These are phyloP conservation scores for Hygrophorus russula DNA, from an alignment of 768 basidiomycete species.

Conservation along the genomic window DNA sequence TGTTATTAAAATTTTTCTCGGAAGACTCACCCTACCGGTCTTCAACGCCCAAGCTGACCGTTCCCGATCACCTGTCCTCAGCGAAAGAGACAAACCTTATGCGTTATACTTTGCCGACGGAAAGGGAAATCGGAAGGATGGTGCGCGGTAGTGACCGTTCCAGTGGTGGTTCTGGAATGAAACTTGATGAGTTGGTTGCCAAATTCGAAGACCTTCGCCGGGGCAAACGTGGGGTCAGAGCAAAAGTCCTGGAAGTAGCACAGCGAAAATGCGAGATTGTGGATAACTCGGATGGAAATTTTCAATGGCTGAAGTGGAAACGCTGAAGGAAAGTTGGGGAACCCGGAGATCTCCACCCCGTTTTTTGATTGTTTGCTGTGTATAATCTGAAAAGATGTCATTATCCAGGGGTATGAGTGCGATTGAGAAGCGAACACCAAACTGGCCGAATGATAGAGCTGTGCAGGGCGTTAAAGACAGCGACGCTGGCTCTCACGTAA, in stretches of 20 bases:
- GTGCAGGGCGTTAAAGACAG: no score
- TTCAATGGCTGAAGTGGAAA: slow-evolving; percentile 54
- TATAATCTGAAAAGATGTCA: neutral
- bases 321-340: slow-evolving; percentile 17
- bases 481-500: no score
- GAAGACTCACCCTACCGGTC: slow-evolving; percentile 34
- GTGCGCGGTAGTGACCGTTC: slow-evolving; percentile 55
- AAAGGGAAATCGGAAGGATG: slow-evolving; percentile 55
- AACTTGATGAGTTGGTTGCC: slow-evolving; percentile 49
- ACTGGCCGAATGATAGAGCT: no score
- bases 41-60: slow-evolving; percentile 31
- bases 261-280: slow-evolving; percentile 52
- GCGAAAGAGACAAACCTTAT: slow-evolving; percentile 18
- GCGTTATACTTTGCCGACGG: slow-evolving; percentile 61
- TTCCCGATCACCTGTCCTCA: slow-evolving; percentile 23
- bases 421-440: neutral
- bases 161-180: slow-evolving; percentile 52
- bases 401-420: neutral
- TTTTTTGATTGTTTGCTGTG: neutral
- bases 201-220: slow-evolving; percentile 37
- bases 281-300: slow-evolving; percentile 48
- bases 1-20: slow-evolving; percentile 62
- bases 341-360: neutral
- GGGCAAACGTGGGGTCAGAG: slow-evolving; percentile 51
- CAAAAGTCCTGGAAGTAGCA: slow-evolving; percentile 73